Evolutionary conservation across 257 asterid genomes (phyloP), one percentile per base, ranked within the genome.

Genomic region (Fraxinus pennsylvanica): DNA sequence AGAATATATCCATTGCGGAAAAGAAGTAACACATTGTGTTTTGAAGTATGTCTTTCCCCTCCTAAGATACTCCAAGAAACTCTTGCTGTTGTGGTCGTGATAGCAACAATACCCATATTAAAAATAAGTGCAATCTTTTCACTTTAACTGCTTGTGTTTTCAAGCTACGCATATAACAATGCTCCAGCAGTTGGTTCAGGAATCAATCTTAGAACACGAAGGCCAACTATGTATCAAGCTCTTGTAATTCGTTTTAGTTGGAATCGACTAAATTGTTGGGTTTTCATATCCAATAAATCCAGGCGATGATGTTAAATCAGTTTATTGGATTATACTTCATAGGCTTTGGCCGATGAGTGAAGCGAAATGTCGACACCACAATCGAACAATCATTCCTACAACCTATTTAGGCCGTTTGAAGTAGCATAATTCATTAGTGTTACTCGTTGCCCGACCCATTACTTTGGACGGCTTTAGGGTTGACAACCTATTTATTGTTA

Each of bases 181-280:
- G 97, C 96, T 27, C 92, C 94, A 9, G 97, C 97, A 29, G 97
- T 88, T 1, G 98, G 98, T 73, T 94, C 97, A 0, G 97, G 97
- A 93, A 92, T 94, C 81, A 90, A 59, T 59, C 97, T 86, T 72
- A 92, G 88, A 43, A 92, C 96, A 41, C 85, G 94, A 76, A 94
- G 96, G 43, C 97, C 96, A 13, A 96, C 97, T 96, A 92, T 92
- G 41, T 97, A 97, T 77, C 98, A 94, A 0, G 97, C 94, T 39
- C 97, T 86, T 54, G 89, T 93, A 12, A 94, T 36, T 33, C 97
- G 86, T 19, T 21, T 91, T 54, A 89, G 72, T 74, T 92, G 98
- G 80, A 94, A 92, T 33, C 98, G 89, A 76, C 91, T 92, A 83
- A 92, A 94, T 0, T 25, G 27, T 25, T 25, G 27, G 27, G 27